Evolutionary conservation across 768 basidiomycete species (phyloP), one percentile per base, ranked within the genome.

Genomic region (Candolleomyces eurysporus): DNA sequence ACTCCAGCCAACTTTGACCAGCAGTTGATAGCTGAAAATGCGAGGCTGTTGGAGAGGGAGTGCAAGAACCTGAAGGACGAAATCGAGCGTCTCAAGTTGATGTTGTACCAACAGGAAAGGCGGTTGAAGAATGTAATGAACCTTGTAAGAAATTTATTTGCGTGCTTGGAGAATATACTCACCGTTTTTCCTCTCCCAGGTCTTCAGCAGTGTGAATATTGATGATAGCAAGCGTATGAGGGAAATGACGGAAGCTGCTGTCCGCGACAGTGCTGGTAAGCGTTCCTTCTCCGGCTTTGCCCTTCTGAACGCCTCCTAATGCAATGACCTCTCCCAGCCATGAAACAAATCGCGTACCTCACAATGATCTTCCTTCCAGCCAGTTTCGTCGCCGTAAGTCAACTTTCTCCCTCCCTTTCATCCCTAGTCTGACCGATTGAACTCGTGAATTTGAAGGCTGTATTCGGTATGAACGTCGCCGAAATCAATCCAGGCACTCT

Each of bases 331-430:
- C 36, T 21, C 21, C 54, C 76, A 81, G 79, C 17, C 36, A 81
- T 82, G 76, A 81, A 81, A 60, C 76, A 84, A 57, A 80, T 87
- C 36, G 78, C 84, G 0, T 85, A 85, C 61, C 70, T 88, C 1
- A 84, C 85, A 0, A 87, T 86, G 83, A 67, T 85, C 17, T 88
- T 87, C 68, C 72, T 87, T 9, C 86, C 86, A 0, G 80, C 83
- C 2, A 79, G 79, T 14, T 82, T 87, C 51, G 70, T 75, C 36
- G 78, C 78, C 8, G 79, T 80, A 65, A 56, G 74, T 69, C 46
- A 14, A 52, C n/a, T 31, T 17, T 51, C 22, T 19, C 10, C 8
- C 32, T 6, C 30, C 30, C n/a, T 4, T 53, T 48, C 16, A 22
- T 32, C n/a, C 31, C 22, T 1, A 26, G 26, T 4, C n/a, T 32